Percentiles rank a stretch among this genome's conserved stretches.
Conservation (phyloP, 495 filamentous ascomycete species). For the Emericellopsis terricola region DNA sequence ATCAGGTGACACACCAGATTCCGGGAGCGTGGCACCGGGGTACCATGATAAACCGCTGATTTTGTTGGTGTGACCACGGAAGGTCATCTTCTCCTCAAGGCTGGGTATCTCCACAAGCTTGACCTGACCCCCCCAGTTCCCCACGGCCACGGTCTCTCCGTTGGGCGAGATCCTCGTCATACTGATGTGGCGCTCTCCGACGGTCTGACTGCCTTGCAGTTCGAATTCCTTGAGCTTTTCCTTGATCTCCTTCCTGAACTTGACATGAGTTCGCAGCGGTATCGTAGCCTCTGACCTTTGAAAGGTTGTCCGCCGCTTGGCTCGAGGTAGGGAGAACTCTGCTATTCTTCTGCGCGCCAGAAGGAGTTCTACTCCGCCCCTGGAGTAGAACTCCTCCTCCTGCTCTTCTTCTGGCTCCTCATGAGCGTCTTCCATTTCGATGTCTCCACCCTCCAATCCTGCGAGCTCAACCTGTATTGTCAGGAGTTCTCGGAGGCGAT, state of each 20-base stretch:
- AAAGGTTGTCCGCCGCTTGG: conserved; percentile 54
- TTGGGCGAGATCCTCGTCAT: conserved; percentile 83
- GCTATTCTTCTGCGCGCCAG: conserved; percentile 69
- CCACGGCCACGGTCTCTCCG: conserved; percentile 66
- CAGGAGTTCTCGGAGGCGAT: conserved; percentile 69
- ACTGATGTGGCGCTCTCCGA: conserved; percentile 74
- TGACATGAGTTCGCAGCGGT: conserved; percentile 71
- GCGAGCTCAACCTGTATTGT: conserved; percentile 49
- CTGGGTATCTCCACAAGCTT: conserved; percentile 71
- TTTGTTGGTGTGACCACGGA: conserved; percentile 71
- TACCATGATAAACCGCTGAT: conserved; percentile 85
- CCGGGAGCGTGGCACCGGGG: conserved; percentile 61
- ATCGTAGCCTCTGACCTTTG: conserved; percentile 69
- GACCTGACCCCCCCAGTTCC: conserved; percentile 81
- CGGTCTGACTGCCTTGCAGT: conserved; percentile 80
- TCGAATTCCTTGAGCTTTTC: conserved; percentile 69
- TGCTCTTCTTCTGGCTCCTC: conserved; percentile 62
- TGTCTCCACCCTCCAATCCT: conserved; percentile 33
- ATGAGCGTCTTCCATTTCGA: conserved; percentile 42
- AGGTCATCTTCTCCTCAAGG: conserved; percentile 50
- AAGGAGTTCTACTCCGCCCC: conserved; percentile 55
- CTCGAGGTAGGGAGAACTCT: conserved; percentile 65
- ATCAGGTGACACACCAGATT: conserved; percentile 46
- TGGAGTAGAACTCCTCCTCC: conserved; percentile 93
- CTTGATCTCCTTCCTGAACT: conserved; percentile 77